Conservation (phyloP, 306 rosid species). For the Trichosanthes truncata region DNA sequence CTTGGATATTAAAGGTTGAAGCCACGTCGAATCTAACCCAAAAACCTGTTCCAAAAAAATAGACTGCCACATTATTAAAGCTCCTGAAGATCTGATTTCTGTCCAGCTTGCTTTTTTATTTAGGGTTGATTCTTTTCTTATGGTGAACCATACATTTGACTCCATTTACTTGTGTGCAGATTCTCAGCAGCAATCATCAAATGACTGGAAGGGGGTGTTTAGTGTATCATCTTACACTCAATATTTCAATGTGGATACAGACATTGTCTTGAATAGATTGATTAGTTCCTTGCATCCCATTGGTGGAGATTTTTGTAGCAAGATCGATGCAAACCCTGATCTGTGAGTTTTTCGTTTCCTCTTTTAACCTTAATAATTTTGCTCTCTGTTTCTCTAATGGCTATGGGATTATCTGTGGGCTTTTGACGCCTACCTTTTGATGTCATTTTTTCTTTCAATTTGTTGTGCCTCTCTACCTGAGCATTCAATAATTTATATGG, state of each 20-base stretch:
- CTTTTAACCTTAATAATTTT: background rate
- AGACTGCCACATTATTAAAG: background rate
- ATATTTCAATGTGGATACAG: conserved; percentile 91
- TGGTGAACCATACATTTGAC: background rate
- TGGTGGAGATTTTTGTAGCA: conserved; percentile 75
- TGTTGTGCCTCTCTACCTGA: background rate
- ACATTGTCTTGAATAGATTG: conserved; percentile 63
- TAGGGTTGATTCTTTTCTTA: background rate
- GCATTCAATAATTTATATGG: background rate
- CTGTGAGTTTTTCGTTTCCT: conserved; percentile 47
- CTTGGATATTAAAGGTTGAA: background rate
- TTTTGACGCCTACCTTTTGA: background rate
- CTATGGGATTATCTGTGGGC: background rate
- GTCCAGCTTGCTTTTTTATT: background rate
- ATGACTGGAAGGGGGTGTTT: conserved; percentile 83
- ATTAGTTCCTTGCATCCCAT: conserved; percentile 72
- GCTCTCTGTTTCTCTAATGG: background rate
- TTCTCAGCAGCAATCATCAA: conserved; percentile 83
- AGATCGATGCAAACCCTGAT: conserved; percentile 94
- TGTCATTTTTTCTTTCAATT: background rate
- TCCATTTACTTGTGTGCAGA: conserved; percentile 39
- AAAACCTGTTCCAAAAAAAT: background rate
- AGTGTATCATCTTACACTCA: conserved; percentile 70
- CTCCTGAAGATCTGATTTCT: background rate
- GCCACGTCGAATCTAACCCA: background rate